A percentile compares a stretch with the other conserved stretches of the same genome.
These are phyloP conservation scores for Blyttiomyces sp. DNA, from an alignment of 371 early-diverging fungal genomes.

Conservation along the genomic window DNA sequence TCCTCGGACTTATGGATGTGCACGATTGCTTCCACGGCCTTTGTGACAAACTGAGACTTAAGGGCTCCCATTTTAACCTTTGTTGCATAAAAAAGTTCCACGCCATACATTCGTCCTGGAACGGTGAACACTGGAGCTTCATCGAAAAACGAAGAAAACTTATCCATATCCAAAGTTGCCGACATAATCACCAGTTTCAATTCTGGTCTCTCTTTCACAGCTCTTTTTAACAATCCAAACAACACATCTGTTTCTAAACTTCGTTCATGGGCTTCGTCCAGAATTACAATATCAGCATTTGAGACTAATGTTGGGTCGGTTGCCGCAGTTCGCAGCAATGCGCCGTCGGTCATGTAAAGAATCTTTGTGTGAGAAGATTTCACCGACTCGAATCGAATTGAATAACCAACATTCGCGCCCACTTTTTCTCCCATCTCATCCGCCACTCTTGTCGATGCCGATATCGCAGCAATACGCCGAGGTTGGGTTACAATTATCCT, in stretches of 20 bases:
- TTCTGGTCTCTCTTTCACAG: constrained; percentile 34
- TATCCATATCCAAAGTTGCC: constrained; percentile 68
- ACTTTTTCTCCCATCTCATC: constrained; percentile 63
- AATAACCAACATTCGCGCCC: constrained; percentile 69
- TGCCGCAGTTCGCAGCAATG: constrained; percentile 75
- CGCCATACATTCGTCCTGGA: constrained; percentile 78
- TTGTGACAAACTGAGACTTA: constrained; percentile 65
- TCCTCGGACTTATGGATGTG: constrained; percentile 71
- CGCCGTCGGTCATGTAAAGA: constrained; percentile 91
- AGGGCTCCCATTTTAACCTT: constrained; percentile 54
- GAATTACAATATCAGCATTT: constrained; percentile 68
- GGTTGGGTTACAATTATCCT: constrained; percentile 54
- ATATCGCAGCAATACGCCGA: constrained; percentile 85
- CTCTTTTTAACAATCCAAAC: constrained; percentile 76
- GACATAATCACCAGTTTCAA: constrained; percentile 78
- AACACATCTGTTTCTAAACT: constrained; percentile 90
- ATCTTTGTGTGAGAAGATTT: constrained; percentile 63
- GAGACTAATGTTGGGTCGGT: not conserved
- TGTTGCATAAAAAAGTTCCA: constrained; percentile 65
- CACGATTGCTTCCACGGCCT: constrained; percentile 72
- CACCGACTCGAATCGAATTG: constrained; percentile 78
- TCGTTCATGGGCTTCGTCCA: constrained; percentile 97
- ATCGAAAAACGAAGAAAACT: constrained; percentile 49
- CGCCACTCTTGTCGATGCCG: constrained; percentile 82
- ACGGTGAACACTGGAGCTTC: constrained; percentile 81